Evolutionary conservation across 2,329 filamentous ascomycete species (phyloP), one percentile per base, ranked within the genome.

Genomic region (Neonectria magnoliae): DNA sequence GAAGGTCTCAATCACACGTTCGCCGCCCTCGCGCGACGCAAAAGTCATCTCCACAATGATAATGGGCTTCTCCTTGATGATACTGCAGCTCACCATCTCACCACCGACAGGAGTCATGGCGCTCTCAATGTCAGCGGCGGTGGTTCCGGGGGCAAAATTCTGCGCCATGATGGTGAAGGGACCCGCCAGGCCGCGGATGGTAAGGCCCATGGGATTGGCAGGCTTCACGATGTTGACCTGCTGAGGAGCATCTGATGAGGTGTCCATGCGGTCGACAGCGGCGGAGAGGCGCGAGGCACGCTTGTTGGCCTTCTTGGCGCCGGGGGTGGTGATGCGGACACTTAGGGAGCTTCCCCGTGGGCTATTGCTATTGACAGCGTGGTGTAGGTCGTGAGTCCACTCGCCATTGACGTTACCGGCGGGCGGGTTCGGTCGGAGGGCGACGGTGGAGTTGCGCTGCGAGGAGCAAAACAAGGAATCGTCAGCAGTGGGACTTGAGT

Each of bases 61-160:
- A 4, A 91, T 90, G 0, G 93, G 93, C 29, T 82, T 81, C 4
- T 89, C 84, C 75, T 90, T 89, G 61, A 93, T 79, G 42, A 96
- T 81, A 38, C 84, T 86, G 80, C 92, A 95, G 73, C 86, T 88
- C 25, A 86, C 75, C 73, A 93, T 85, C 65, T 90, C 83, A 31
- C 91, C 91, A 42, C 91, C 91, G n/a, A 92, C 81, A 0, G 89
- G 88, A n/a, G 85, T 87, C 88, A 96, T 90, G 61, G 93, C 93
- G 71, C 90, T 92, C 81, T 94, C 91, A 64, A 96, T 93, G 74
- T 96, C 93, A 31, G 91, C 91, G 2, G 90, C 91, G 7, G 93
- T 94, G 1, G 93, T 96, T 41, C 93, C 93, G 2, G 88, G 88
- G 13, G 92, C 93, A 76, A 96, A 93, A 82, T 96, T 96, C 78